phyloP scores from a whole-genome alignment of 257 asterid genomes.

The Cruciata laevipes region DNA sequence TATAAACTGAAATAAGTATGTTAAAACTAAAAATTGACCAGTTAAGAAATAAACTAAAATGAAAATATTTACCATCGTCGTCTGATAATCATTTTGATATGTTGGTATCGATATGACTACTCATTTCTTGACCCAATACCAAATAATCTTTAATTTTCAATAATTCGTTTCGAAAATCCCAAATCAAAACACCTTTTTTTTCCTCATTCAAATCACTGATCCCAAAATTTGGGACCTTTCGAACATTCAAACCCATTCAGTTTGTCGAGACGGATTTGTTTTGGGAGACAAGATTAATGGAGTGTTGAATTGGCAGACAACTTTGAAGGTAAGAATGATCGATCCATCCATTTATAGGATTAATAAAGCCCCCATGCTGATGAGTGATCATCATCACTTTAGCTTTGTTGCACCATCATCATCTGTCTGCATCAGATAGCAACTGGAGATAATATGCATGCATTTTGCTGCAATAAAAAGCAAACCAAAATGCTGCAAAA shows the following conservation, averaged over 20 bases:
- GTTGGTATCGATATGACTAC: too few relatives aligned
- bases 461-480: not conserved
- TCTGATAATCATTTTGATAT: too few relatives aligned
- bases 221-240: not conserved
- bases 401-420: constrained; percentile 21
- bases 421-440: constrained; percentile 22
- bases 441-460: constrained; percentile 13
- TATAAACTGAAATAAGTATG: too few relatives aligned
- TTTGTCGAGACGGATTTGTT: not conserved
- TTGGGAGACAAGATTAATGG: constrained; percentile 15
- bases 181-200: not conserved
- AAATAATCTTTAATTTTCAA: too few relatives aligned
- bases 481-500: not conserved
- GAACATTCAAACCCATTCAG: not conserved
- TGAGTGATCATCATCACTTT: too few relatives aligned
- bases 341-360: not conserved
- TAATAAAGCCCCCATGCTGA: constrained; percentile 1
- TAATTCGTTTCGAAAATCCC: too few relatives aligned
- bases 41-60: too few relatives aligned
- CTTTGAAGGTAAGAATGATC: constrained; percentile 15
- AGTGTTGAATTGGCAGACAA: constrained; percentile 19
- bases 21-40: too few relatives aligned
- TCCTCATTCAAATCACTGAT: too few relatives aligned
- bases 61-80: too few relatives aligned
- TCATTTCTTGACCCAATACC: too few relatives aligned